Evolutionary conservation across 768 basidiomycete genomes (phyloP), one percentile per base, ranked within the genome.

Genomic region (Pilatotrama ljubarskyi): DNA sequence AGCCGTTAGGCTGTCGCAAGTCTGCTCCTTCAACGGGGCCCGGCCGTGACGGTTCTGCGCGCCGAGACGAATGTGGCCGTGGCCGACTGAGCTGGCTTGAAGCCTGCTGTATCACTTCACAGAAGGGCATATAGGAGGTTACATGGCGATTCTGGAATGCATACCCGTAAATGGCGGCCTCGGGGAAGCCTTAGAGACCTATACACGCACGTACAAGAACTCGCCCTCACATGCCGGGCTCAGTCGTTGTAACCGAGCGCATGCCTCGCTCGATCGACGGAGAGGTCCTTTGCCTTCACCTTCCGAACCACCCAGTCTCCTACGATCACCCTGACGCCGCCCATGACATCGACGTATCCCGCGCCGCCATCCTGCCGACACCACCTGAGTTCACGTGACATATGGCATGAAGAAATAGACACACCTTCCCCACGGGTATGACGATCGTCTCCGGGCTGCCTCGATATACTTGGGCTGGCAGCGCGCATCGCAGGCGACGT

Each of bases 381-480:
- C 29, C 4, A 32, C 5, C 10, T 44, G 17, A 3, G n/a, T n/a
- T n/a, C n/a, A n/a, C n/a, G n/a, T n/a, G n/a, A n/a, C n/a, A n/a
- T n/a, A n/a, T n/a, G n/a, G n/a, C n/a, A n/a, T n/a, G n/a, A n/a
- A 41, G 29, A 36, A 26, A 20, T 13, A 7, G 3, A 61, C 75
- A 41, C 60, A 85, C 85, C 78, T 74, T 80, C 51, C 83, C 83
- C 53, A 78, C 75, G 18, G 82, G 81, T 49, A 86, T 67, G 25
- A 81, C 18, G 43, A 86, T 84, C 51, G 82, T 54, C 65, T 87
- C 84, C 0, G 69, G 46, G 18, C 73, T 73, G 14, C 82, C 80
- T 51, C 79, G 75, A 68, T 87, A 86, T 18, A 61, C 63, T 38
- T 74, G 78, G 51, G 74, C 59, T 3, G 59, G 67, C 60, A 67